Evolutionary conservation across 208 protist species (phyloP).

Genomic region (Strigomonas oncopelti): DNA sequence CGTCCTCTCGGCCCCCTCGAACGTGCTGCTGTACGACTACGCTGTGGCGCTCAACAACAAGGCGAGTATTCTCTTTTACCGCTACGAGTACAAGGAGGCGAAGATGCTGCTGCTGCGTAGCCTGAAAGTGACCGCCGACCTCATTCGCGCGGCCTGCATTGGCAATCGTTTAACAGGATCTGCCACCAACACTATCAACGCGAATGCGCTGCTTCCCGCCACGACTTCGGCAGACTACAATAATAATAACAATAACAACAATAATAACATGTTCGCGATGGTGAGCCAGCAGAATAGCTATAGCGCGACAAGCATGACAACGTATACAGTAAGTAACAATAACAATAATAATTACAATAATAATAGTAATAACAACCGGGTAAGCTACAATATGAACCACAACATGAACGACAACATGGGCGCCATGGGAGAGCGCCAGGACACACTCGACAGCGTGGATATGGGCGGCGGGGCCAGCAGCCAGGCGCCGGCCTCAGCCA

Average conservation of each 20-base stretch:
- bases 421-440: too few relatives aligned
- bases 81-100: constrained; percentile 22
- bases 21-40: constrained; percentile 38
- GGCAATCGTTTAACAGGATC: not conserved
- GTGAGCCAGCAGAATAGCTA: too few relatives aligned
- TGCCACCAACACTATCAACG: not conserved
- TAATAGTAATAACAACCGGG: too few relatives aligned
- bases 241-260: not conserved
- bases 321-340: too few relatives aligned
- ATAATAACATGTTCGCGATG: not conserved
- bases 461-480: too few relatives aligned
- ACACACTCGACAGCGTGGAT: too few relatives aligned
- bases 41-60: constrained; percentile 48
- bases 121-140: constrained; percentile 27
- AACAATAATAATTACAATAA: too few relatives aligned
- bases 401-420: too few relatives aligned
- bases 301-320: too few relatives aligned
- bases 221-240: not conserved
- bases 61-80: constrained; percentile 31
- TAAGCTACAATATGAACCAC: too few relatives aligned
- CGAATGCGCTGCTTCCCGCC: not conserved
- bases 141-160: constrained; percentile 11
- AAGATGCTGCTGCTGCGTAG: constrained; percentile 26
- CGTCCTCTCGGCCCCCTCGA: constrained; percentile 22
- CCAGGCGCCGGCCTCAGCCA: not conserved